Evolutionary conservation across 345 rosid genomes (phyloP).

Genomic region (Syzygium grande): DNA sequence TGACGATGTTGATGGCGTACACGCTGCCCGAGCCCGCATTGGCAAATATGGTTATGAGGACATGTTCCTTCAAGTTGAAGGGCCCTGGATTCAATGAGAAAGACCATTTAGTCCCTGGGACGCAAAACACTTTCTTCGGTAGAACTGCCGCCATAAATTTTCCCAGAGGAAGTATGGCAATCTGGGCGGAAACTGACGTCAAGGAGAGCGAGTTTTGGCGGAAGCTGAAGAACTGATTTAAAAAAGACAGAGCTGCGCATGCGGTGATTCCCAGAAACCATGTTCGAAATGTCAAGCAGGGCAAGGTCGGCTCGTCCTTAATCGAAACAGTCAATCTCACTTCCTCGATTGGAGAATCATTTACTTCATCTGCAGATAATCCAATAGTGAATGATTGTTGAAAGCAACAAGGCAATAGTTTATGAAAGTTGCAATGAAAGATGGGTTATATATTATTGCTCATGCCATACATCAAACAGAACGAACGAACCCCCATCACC

Average conservation of each 20-base stretch:
- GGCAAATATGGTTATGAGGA: slow-evolving; percentile 38
- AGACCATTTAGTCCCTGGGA: slow-evolving; percentile 31
- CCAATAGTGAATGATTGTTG: not conserved
- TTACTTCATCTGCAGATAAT: slow-evolving; percentile 14
- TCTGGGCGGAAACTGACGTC: slow-evolving; percentile 30
- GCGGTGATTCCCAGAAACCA: slow-evolving; percentile 28
- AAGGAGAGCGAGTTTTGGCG: slow-evolving; percentile 22
- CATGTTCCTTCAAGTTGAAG: slow-evolving; percentile 45
- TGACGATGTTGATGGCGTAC: slow-evolving; percentile 27
- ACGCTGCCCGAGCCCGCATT: slow-evolving; percentile 25
- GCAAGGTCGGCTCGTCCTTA: slow-evolving; percentile 33
- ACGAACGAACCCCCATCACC: not conserved
- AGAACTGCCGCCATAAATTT: slow-evolving; percentile 30
- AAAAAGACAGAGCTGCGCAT: slow-evolving; percentile 25
- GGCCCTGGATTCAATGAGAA: slow-evolving; percentile 49
- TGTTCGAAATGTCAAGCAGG: slow-evolving; percentile 37
- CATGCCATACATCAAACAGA: not conserved
- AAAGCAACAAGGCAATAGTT: not conserved
- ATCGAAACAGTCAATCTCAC: slow-evolving; percentile 34
- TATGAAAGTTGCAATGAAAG: not conserved
- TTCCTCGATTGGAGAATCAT: slow-evolving; percentile 36
- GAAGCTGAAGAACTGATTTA: slow-evolving; percentile 37
- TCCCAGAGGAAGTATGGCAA: slow-evolving; percentile 24
- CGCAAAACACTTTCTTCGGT: slow-evolving; percentile 6
- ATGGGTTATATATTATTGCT: not conserved